Evolutionary conservation across 768 basidiomycete species (phyloP).

Genomic region (Suillus variegatus): DNA sequence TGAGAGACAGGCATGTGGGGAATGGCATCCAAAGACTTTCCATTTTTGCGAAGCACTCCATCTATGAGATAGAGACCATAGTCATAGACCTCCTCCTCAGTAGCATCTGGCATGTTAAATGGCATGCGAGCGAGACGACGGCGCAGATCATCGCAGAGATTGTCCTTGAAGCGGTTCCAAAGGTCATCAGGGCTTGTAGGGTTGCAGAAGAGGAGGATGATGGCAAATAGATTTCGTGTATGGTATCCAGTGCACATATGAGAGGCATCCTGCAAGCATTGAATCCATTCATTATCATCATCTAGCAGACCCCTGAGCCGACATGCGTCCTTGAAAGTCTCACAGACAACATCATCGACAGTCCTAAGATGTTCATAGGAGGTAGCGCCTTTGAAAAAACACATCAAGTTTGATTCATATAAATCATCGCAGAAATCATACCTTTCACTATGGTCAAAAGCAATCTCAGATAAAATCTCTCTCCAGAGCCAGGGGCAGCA

Average conservation of each 20-base stretch:
- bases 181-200: constrained; percentile 35
- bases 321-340: constrained; percentile 43
- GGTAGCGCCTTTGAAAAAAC: constrained; percentile 14
- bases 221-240: constrained; percentile 42
- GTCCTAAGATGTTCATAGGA: constrained; percentile 27
- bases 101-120: constrained; percentile 17
- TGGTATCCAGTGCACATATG: constrained; percentile 37
- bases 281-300: constrained; percentile 49
- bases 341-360: constrained; percentile 18
- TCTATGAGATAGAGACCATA: constrained; percentile 45
- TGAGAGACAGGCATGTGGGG: constrained; percentile 18
- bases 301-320: constrained; percentile 43
- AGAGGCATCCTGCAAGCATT: constrained; percentile 43
- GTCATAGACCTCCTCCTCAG: constrained; percentile 36
- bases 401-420: background rate
- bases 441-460: constrained; percentile 39
- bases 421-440: background rate
- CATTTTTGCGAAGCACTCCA: constrained; percentile 16
- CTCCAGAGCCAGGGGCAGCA: constrained; percentile 31
- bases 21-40: constrained; percentile 15
- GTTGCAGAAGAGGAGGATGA: constrained; percentile 37
- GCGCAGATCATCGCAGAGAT: constrained; percentile 45
- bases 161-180: constrained; percentile 34
- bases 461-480: constrained; percentile 41
- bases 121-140: constrained; percentile 16